phyloP scores from a whole-genome alignment of 208 protist species.

The Porcisia deanei region DNA sequence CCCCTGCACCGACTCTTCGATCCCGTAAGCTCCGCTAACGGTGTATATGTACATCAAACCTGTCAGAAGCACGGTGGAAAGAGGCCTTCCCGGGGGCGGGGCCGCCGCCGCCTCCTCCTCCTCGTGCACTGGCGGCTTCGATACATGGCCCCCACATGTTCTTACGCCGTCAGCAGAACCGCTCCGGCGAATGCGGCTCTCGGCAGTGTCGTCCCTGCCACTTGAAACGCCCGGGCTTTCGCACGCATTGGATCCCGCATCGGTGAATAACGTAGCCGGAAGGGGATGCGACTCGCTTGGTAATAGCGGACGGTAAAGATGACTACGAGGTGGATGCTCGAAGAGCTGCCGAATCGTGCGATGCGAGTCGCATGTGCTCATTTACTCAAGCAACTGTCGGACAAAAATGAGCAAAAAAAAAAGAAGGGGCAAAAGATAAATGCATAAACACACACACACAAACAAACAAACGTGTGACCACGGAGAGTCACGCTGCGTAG shows the following conservation, averaged over 20 bases:
- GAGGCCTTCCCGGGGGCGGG: constrained; percentile 11
- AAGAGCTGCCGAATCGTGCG: constrained; percentile 48
- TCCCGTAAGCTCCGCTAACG: constrained; percentile 73
- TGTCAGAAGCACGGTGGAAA: constrained; percentile 69
- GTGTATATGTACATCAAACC: constrained; percentile 86
- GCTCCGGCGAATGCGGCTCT: no score
- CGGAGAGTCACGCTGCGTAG: no score
- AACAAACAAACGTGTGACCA: background rate
- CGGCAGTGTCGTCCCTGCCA: background rate
- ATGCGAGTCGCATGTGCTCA: constrained; percentile 1
- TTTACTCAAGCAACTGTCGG: background rate
- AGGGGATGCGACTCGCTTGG: background rate
- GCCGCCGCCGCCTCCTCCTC: background rate
- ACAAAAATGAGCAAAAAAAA: background rate
- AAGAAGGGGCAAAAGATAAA: background rate
- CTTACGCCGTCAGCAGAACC: background rate
- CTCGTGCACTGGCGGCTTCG: background rate
- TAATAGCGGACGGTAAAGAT: constrained; percentile 25
- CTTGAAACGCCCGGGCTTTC: background rate
- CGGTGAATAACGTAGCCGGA: background rate
- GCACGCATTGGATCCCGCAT: background rate
- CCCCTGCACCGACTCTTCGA: constrained; percentile 83
- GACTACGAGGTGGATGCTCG: constrained; percentile 68
- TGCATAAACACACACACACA: background rate
- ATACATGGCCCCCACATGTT: background rate